Conservation (phyloP, 129 eudicot genomes). For the Escallonia herrerae region DNA sequence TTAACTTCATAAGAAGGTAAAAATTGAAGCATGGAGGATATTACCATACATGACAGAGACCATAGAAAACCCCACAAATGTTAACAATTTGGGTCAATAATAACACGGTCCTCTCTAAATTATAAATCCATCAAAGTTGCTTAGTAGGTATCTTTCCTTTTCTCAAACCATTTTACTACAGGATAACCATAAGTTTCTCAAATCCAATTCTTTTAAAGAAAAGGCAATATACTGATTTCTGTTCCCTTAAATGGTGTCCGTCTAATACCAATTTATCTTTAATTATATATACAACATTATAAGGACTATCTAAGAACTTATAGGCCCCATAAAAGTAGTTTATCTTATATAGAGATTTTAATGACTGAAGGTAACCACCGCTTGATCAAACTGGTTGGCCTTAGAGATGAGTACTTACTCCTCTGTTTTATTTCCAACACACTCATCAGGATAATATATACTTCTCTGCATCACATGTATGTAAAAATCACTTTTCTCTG, state of each 20-base stretch:
- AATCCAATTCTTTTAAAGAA: constrained; percentile 5
- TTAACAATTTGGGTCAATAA: constrained; percentile 30
- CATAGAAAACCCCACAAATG: constrained; percentile 34
- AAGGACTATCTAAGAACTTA: not conserved
- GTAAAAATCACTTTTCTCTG: constrained; percentile 1
- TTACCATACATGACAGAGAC: constrained; percentile 24
- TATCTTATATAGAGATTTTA: constrained; percentile 1
- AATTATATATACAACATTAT: constrained; percentile 3
- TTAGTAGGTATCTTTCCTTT: constrained; percentile 53
- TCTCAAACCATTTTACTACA: constrained; percentile 17
- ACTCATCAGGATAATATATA: not conserved
- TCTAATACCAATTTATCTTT: too few species aligned
- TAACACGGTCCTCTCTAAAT: constrained; percentile 30
- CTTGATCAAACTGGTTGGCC: not conserved
- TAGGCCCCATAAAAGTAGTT: constrained; percentile 12
- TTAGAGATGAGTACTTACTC: not conserved
- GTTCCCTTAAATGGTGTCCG: too few species aligned
- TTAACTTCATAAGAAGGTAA: constrained; percentile 5
- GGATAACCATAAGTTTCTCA: constrained; percentile 22
- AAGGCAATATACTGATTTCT: constrained; percentile 2
- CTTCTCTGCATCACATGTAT: too few species aligned
- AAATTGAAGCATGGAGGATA: constrained; percentile 22
- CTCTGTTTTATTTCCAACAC: too few species aligned
- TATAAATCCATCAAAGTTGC: constrained; percentile 28
- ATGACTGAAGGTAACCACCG: constrained; percentile 1